Evolutionary conservation across 2,329 filamentous ascomycete species (phyloP), one percentile per base, ranked within the genome.

Genomic region (Alternaria ethzedia): DNA sequence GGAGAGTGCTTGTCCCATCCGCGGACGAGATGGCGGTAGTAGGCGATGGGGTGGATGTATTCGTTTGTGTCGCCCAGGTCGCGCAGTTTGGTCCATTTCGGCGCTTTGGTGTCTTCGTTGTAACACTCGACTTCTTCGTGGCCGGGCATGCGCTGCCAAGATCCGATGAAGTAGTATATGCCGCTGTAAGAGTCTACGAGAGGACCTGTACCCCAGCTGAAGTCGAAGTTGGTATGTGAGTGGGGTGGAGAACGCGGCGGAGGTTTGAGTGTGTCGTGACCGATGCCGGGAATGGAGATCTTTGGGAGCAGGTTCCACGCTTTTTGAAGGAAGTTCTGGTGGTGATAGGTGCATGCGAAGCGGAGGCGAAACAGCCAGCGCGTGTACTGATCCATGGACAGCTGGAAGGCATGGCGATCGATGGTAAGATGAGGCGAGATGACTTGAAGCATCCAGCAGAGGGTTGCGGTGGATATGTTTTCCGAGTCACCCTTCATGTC

Each of bases 391-490:
- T 79, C 74, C 60, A 82, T 76, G 56, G 80, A 78, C 21, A 80
- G 72, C 11, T 81, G 65, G 60, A 84, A 78, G 59, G 82, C 84
- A 9, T 78, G 72, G 5, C 76, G 70, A 63, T 84, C 80, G 59
- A 85, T 82, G 57, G 83, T 82, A 43, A 84, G 75, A 49, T 84
- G 79, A 0, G 81, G 81, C 0, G 81, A 75, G 59, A 86, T 79
- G 63, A 85, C 84, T 55, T 84, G 81, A 20, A 87, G 83, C 86
- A 87, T 87, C 86, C 86, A 87, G 3, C 83, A 83, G 3, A 87
- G 76, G 0, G 83, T 81, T 9, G 86, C 83, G 8, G 84, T 83
- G 4, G 83, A 80, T 7, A 85, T 55, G 78, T 81, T 72, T 56
- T 79, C 77, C 28, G 74, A 66, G 50, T 79, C 77, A 7, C 71